These are phyloP conservation scores for Fusarium sp. DNA, from an alignment of 2,329 filamentous ascomycete species.

Conservation along the genomic window DNA sequence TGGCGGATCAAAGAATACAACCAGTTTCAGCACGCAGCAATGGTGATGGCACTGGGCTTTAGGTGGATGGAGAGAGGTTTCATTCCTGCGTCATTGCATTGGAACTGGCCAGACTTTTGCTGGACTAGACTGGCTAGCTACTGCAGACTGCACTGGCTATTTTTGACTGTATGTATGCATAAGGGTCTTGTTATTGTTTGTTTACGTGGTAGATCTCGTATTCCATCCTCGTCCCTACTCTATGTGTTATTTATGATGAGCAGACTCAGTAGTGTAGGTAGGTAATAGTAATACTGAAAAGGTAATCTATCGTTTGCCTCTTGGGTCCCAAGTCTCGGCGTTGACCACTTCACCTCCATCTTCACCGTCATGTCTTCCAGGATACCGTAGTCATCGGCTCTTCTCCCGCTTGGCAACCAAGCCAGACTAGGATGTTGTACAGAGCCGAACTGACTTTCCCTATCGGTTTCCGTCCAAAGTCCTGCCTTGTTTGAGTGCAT, in stretches of 20 bases:
- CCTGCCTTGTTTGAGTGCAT: not conserved
- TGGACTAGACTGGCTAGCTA: not conserved
- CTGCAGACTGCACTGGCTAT: not conserved
- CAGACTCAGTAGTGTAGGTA: not conserved
- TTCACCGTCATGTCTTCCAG: conserved; percentile 15
- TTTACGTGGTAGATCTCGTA: conserved; percentile 22
- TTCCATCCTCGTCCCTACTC: not conserved
- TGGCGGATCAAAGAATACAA: conserved; percentile 21
- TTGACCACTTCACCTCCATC: not conserved
- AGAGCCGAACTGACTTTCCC: conserved; percentile 9
- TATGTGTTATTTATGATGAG: too few relatives aligned
- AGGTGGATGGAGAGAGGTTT: conserved; percentile 35
- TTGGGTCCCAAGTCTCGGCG: not conserved
- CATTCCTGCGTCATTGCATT: conserved; percentile 41
- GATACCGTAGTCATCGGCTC: conserved; percentile 7
- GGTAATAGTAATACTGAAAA: not conserved
- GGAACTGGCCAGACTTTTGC: conserved; percentile 19
- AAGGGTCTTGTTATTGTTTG: conserved; percentile 18
- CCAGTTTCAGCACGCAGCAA: conserved; percentile 37
- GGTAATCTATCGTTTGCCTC: not conserved
- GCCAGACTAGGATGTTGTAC: conserved; percentile 20
- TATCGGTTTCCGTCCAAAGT: conserved; percentile 9
- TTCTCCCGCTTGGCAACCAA: conserved; percentile 30
- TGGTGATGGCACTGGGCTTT: conserved; percentile 8
- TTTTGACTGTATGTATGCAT: conserved; percentile 6